Evolutionary conservation across 75 land plant species (phyloP).

Genomic region (Sequoiadendron giganteum): DNA sequence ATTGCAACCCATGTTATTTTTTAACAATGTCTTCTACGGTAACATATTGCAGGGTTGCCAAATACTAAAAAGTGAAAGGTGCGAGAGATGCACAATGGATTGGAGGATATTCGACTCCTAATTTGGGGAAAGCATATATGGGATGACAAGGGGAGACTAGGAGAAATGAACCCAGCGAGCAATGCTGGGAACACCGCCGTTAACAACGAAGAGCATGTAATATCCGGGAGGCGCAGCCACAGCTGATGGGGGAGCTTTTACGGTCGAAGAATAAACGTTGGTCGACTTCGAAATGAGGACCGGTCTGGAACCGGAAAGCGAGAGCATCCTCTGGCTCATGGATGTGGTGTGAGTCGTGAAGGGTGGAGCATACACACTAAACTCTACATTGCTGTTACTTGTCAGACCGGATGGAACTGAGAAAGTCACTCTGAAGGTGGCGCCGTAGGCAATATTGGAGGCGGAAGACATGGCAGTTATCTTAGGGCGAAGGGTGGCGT

Average conservation of each 20-base stretch:
- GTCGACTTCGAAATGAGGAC: not conserved
- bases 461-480: not conserved
- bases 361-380: conserved; percentile 36
- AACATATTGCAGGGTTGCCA: too few species aligned
- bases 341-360: too few species aligned
- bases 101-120: too few species aligned
- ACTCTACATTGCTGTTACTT: conserved; percentile 4
- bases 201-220: conserved; percentile 52
- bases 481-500: conserved; percentile 17
- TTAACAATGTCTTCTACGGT: too few species aligned
- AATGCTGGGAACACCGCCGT: conserved; percentile 38
- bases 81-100: too few species aligned
- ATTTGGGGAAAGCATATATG: not conserved
- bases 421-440: conserved; percentile 13
- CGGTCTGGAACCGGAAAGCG: conserved; percentile 3
- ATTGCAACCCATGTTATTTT: too few species aligned
- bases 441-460: not conserved
- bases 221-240: conserved; percentile 57
- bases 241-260: conserved; percentile 41
- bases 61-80: too few species aligned
- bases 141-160: not conserved
- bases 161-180: conserved; percentile 45
- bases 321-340: conserved; percentile 30
- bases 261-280: conserved; percentile 1
- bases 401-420: not conserved